Conservation (phyloP, 2,329 filamentous ascomycete genomes). For the Colletotrichum abscissum region DNA sequence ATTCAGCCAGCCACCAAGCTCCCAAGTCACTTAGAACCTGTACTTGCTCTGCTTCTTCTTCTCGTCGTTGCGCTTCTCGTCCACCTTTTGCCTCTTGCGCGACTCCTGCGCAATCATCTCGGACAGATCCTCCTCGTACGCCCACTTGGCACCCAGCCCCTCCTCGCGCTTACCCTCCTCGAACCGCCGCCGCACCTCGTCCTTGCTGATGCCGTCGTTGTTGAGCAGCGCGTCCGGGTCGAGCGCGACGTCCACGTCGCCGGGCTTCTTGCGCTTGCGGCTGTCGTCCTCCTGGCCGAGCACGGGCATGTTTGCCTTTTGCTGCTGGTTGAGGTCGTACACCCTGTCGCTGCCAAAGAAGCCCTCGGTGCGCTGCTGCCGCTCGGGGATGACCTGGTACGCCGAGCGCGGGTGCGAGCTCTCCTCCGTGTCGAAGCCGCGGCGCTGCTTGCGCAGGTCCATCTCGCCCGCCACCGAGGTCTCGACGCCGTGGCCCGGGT, state of each 20-base stretch:
- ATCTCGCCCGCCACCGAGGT: constrained; percentile 88
- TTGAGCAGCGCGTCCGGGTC: constrained; percentile 84
- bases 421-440: constrained; percentile 91
- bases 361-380: constrained; percentile 84
- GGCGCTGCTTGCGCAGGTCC: constrained; percentile 87
- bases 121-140: constrained; percentile 86
- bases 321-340: constrained; percentile 79
- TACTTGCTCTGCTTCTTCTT: constrained; percentile 65
- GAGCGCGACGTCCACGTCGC: constrained; percentile 92
- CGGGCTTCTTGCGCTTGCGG: constrained; percentile 93
- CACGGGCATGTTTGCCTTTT: constrained; percentile 71
- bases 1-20: neutral
- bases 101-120: constrained; percentile 97
- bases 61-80: constrained; percentile 81
- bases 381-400: constrained; percentile 91
- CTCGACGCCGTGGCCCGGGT: constrained; percentile 73
- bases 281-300: constrained; percentile 83
- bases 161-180: constrained; percentile 77
- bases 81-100: constrained; percentile 88
- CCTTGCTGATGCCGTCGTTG: constrained; percentile 84
- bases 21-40: constrained; percentile 51
- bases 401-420: constrained; percentile 79
- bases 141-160: constrained; percentile 75
- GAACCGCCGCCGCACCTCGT: constrained; percentile 83
- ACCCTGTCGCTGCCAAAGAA: constrained; percentile 97